Evolutionary conservation across 78 protist species (phyloP).

Genomic region (Dictyostelium capitatum): DNA sequence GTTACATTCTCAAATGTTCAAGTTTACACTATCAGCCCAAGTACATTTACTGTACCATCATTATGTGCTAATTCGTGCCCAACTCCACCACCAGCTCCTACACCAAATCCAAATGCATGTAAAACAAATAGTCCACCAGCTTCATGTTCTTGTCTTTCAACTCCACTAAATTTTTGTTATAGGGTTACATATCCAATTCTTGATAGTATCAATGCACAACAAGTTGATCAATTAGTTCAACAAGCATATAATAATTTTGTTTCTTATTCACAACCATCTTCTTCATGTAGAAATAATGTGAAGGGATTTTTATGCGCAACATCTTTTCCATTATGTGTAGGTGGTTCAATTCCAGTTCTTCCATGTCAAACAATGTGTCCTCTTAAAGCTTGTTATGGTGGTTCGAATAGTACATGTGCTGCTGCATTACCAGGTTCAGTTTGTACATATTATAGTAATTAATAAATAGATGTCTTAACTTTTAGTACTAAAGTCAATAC

Average conservation of each 20-base stretch:
- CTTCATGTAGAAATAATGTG: neutral
- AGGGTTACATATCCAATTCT: constrained; percentile 26
- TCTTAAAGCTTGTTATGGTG: constrained; percentile 10
- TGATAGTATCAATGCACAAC: neutral
- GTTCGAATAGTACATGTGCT: neutral
- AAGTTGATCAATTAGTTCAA: neutral
- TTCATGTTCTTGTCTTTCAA: neutral
- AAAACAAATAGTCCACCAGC: constrained; percentile 36
- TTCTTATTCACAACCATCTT: neutral
- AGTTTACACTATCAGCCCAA: neutral
- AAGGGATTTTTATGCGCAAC: constrained; percentile 46
- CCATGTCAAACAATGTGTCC: constrained; percentile 28
- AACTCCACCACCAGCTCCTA: neutral
- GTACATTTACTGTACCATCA: neutral
- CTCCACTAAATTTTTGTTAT: constrained; percentile 2
- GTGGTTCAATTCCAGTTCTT: neutral
- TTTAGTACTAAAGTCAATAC: no score
- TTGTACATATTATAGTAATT: constrained; percentile 32
- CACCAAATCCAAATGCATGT: constrained; percentile 10
- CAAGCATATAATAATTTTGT: neutral
- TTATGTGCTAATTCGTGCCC: neutral
- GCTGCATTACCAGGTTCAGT: neutral
- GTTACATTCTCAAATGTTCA: neutral
- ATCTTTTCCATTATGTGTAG: neutral
- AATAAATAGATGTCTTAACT: no score